phyloP scores from a whole-genome alignment of 2,329 filamentous ascomycete species.

The Microsporum audouinii region DNA sequence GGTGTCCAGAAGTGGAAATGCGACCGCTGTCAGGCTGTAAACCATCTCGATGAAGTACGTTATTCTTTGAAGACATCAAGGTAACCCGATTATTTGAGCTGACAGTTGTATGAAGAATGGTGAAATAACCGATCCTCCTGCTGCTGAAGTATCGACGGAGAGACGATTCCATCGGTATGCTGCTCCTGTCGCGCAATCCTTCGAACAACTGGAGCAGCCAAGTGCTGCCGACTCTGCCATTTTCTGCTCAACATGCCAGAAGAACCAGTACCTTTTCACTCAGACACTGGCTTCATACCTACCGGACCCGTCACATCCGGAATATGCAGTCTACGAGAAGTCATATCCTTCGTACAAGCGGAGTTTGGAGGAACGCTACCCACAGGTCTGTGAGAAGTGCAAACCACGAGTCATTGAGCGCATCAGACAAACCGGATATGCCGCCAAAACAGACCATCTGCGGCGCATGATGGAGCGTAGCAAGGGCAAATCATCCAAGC shows the following conservation, averaged over 20 bases:
- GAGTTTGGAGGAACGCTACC: slow-evolving; percentile 70
- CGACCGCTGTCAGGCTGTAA: slow-evolving; percentile 53
- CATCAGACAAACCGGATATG: slow-evolving; percentile 62
- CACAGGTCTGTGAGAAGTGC: slow-evolving; percentile 75
- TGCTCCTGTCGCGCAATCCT: slow-evolving; percentile 37
- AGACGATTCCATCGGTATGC: slow-evolving; percentile 39
- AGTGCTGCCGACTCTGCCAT: slow-evolving; percentile 30
- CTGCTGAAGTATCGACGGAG: slow-evolving; percentile 42
- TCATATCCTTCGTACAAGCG: slow-evolving; percentile 59
- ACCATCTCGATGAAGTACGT: slow-evolving; percentile 77
- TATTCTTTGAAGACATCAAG: slow-evolving; percentile 1
- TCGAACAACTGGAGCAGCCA: slow-evolving; percentile 26
- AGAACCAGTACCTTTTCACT: slow-evolving; percentile 77
- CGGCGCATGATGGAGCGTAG: slow-evolving; percentile 61
- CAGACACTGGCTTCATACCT: slow-evolving; percentile 70
- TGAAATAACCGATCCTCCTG: slow-evolving; percentile 77
- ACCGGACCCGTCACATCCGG: slow-evolving; percentile 51
- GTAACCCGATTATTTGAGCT: neutral
- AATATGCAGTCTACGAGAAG: slow-evolving; percentile 57
- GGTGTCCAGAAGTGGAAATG: slow-evolving; percentile 44
- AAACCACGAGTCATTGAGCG: slow-evolving; percentile 59
- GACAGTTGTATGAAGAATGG: slow-evolving; percentile 50
- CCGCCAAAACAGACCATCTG: slow-evolving; percentile 71
- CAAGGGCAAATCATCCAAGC: slow-evolving; percentile 25
- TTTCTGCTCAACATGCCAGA: slow-evolving; percentile 68